Conservation (phyloP, 2,329 filamentous ascomycete genomes). For the Gnomoniopsis sp. region DNA sequence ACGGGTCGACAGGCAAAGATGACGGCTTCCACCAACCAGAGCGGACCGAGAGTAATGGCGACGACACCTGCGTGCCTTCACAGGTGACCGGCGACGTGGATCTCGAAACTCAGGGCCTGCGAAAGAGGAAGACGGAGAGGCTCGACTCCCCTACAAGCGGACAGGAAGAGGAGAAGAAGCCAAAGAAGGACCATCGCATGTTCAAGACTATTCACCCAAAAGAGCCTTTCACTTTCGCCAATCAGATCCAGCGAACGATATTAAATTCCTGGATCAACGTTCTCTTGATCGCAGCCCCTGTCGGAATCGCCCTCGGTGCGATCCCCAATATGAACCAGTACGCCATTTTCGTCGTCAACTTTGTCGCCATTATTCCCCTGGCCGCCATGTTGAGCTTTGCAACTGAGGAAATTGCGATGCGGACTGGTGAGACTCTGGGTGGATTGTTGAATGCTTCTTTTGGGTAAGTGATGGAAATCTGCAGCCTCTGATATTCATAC, state of each 20-base stretch:
- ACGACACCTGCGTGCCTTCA: slow-evolving; percentile 18
- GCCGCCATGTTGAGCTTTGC: slow-evolving; percentile 84
- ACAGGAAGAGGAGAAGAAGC: slow-evolving; percentile 32
- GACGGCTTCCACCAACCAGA: slow-evolving; percentile 26
- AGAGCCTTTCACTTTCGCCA: slow-evolving; percentile 54
- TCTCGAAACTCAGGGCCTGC: slow-evolving; percentile 4
- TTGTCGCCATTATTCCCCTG: slow-evolving; percentile 85
- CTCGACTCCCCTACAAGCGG: slow-evolving; percentile 21
- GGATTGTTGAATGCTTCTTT: slow-evolving; percentile 89
- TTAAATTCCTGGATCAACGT: slow-evolving; percentile 86
- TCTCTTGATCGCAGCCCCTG: slow-evolving; percentile 72
- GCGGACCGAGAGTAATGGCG: slow-evolving; percentile 19
- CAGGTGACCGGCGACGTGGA: slow-evolving; percentile 11
- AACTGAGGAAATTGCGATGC: slow-evolving; percentile 83
- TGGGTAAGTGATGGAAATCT: slow-evolving; percentile 50
- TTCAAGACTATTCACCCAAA: slow-evolving; percentile 47
- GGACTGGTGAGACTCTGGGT: slow-evolving; percentile 80
- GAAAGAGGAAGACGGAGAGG: slow-evolving; percentile 19
- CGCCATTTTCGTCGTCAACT: slow-evolving; percentile 82
- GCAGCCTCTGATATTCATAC: neutral
- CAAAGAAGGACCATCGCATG: slow-evolving; percentile 36
- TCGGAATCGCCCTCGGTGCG: slow-evolving; percentile 74
- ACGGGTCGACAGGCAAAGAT: slow-evolving; percentile 3
- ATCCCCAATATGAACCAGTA: slow-evolving; percentile 51
- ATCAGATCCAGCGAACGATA: slow-evolving; percentile 70